Base-by-base conservation (phyloP, 176 grass and related monocot species). In the Poa annua region DNA sequence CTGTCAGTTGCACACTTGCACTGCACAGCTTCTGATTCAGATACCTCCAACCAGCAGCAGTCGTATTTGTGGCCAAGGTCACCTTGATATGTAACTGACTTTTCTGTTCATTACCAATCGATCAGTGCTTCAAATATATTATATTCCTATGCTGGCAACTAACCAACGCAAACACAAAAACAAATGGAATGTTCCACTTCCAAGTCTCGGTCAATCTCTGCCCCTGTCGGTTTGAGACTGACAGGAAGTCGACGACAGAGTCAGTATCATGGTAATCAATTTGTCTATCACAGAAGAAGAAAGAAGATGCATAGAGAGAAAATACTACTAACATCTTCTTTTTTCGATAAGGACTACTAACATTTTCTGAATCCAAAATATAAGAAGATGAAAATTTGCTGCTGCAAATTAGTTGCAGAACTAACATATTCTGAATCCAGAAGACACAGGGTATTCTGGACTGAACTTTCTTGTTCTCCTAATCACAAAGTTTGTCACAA, bases 141-240 rank as follows among this genome's bases (percentile, higher is more conserved):
- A 65, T 34, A 65, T 65, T 65, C 29, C 6, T 65, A 65, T 65
- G 14, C 8, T 1, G 14, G 17, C 6, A 8, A 64, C 7, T 0
- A 10, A 6, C 7, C 1, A 10, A 6, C 21, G 32, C 0, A 48
- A 19, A 2, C 35, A 33, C 29, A 65, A 65, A 15, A 63, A 47
- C 33, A 2, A 36, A 66, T 19, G 11, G 41, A 74, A 53, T 49
- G 35, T 6, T 47, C 20, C 20, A 53, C 24, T 6, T 47, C 20
- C 20, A 53, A 86, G 47, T 44, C 22, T 45, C 3, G 5, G 77
- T 75, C 85, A 75, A 75, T 44, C 24, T 57, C 13, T 15, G 61
- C 69, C 79, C 56, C 19, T 76, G 16, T 82, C 50, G 34, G 8
- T 47, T 55, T 65, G 57, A 41, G 77, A 53, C 1, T 34, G 22